Conservation (phyloP, 805 yeast genomes). For the Yamadazyma olivae region DNA sequence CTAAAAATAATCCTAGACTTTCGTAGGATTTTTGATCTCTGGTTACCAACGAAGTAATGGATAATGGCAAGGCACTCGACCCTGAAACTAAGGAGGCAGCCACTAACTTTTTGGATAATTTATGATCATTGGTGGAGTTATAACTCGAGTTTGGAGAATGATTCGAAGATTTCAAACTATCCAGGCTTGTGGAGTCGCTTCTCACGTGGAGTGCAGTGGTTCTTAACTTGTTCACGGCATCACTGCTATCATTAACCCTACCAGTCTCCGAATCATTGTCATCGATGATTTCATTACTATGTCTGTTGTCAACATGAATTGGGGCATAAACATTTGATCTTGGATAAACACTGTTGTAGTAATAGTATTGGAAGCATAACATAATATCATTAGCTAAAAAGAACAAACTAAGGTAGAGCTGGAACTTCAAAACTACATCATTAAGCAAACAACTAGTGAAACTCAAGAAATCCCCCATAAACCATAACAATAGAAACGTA, state of each 20-base stretch:
- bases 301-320: conserved; percentile 1
- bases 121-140: conserved; percentile 15
- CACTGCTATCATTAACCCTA: conserved; percentile 1
- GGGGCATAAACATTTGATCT: conserved; percentile 1
- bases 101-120: conserved; percentile 7
- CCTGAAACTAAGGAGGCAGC: conserved; percentile 8
- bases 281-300: background rate
- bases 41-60: background rate
- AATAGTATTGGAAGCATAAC: conserved; percentile 40
- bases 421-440: conserved; percentile 36
- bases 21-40: conserved; percentile 4
- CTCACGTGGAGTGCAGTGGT: conserved; percentile 8
- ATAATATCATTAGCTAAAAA: conserved; percentile 37
- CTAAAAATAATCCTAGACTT: conserved; percentile 33
- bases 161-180: conserved; percentile 7
- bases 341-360: conserved; percentile 38
- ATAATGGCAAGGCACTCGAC: conserved; percentile 14
- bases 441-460: conserved; percentile 42
- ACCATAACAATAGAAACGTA: conserved; percentile 60
- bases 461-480: conserved; percentile 59
- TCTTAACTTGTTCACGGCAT: background rate
- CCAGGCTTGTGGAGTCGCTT: conserved; percentile 1
- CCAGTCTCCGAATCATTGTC: conserved; percentile 1
- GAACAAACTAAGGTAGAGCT: conserved; percentile 37
- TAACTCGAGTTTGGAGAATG: conserved; percentile 15